A percentile compares a stretch with the other conserved stretches of the same genome.
Evolutionary conservation across 306 rosid species (phyloP).

Genomic region (Astragalus glycyphyllos): DNA sequence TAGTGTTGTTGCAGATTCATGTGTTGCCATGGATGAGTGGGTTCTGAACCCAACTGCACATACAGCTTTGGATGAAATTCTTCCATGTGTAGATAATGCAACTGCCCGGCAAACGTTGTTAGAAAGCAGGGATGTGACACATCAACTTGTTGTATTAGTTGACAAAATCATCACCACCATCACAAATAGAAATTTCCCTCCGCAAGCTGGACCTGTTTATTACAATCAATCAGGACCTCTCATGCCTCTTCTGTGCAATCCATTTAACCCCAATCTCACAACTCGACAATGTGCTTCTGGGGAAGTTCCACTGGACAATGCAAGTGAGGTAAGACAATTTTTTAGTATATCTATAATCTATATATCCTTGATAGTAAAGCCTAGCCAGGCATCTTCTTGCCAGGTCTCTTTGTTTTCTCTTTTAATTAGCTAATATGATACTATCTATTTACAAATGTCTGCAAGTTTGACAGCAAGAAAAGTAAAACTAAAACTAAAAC

Average conservation of each 20-base stretch:
- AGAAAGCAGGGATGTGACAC: constrained; percentile 64
- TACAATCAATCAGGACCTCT: constrained; percentile 85
- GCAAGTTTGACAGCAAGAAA: too few relatives aligned
- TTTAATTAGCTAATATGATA: neutral
- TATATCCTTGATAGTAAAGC: neutral
- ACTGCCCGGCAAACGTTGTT: constrained; percentile 71
- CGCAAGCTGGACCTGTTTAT: constrained; percentile 47
- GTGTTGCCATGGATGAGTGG: constrained; percentile 94
- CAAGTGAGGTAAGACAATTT: constrained; percentile 55
- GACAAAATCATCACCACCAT: constrained; percentile 49
- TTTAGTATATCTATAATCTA: constrained; percentile 14
- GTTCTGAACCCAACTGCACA: constrained; percentile 74
- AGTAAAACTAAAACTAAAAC: too few relatives aligned
- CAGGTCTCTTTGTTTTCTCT: neutral
- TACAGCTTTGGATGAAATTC: constrained; percentile 88
- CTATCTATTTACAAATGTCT: neutral
- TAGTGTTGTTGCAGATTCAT: constrained; percentile 84
- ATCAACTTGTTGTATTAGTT: constrained; percentile 51
- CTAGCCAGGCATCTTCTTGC: neutral
- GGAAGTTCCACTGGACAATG: constrained; percentile 62
- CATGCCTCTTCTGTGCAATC: constrained; percentile 82
- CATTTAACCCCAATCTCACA: constrained; percentile 52
- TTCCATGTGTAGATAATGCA: constrained; percentile 89
- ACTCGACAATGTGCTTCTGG: constrained; percentile 55
- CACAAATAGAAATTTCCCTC: constrained; percentile 56